A percentile compares a stretch with the other conserved stretches of the same genome.
phyloP scores from a whole-genome alignment of 2,329 filamentous ascomycete species.

The Lachnellula arida region DNA sequence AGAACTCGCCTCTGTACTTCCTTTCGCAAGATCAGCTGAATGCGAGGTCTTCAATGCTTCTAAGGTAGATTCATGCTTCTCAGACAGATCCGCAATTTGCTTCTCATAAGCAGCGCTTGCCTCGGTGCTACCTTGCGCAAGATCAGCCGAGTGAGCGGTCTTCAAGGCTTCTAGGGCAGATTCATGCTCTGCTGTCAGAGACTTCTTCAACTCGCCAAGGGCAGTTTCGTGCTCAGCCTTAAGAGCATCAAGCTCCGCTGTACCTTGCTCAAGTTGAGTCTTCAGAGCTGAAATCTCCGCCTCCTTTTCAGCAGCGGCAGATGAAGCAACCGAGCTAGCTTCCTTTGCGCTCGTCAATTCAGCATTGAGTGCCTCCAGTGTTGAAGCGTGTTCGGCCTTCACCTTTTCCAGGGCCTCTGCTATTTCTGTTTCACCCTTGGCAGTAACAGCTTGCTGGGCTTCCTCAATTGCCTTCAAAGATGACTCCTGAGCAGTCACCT shows the following conservation, averaged over 20 bases:
- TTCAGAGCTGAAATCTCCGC: conserved; percentile 30
- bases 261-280: conserved; percentile 38
- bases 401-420: conserved; percentile 47
- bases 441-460: conserved; percentile 24
- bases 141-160: conserved; percentile 46
- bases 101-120: conserved; percentile 43
- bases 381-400: conserved; percentile 36
- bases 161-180: conserved; percentile 47
- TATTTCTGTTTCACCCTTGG: conserved; percentile 32
- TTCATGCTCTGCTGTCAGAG: conserved; percentile 47
- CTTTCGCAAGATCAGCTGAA: conserved; percentile 44
- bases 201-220: conserved; percentile 46
- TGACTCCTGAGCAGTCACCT: conserved; percentile 21
- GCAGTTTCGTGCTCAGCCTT: conserved; percentile 34
- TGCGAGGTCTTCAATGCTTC: conserved; percentile 50
- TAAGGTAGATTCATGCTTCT: conserved; percentile 46
- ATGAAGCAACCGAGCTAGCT: conserved; percentile 32
- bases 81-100: conserved; percentile 46
- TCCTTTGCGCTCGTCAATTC: conserved; percentile 48
- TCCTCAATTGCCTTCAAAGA: conserved; percentile 29
- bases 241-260: conserved; percentile 24
- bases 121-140: conserved; percentile 43
- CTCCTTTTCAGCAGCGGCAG: conserved; percentile 34
- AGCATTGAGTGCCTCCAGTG: conserved; percentile 25
- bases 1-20: conserved; percentile 39